Percentiles rank a stretch among this genome's conserved stretches.
phyloP scores from a whole-genome alignment of 108 stramenopile species.

The Nitzschia putrida region DNA sequence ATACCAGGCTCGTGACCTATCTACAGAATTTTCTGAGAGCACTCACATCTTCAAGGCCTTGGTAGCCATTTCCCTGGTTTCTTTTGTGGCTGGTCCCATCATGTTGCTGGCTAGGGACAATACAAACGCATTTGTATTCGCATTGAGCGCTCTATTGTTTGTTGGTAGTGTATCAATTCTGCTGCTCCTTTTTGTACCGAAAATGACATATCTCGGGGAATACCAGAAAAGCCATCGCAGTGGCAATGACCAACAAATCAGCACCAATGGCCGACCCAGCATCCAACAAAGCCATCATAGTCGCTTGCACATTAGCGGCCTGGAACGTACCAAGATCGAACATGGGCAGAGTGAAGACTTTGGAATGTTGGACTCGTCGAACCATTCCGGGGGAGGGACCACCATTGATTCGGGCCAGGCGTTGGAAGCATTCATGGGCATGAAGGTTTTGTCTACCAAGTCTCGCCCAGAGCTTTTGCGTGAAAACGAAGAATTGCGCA shows the following conservation, averaged over 20 bases:
- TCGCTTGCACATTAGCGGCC: constrained; percentile 3
- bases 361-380: too few relatives aligned
- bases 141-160: constrained; percentile 19
- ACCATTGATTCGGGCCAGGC: neutral
- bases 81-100: constrained; percentile 29
- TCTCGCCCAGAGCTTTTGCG: constrained; percentile 16
- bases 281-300: neutral
- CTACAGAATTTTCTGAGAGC: constrained; percentile 52
- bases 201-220: constrained; percentile 10
- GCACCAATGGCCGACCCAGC: too few relatives aligned
- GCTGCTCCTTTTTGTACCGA: constrained; percentile 27
- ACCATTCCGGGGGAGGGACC: neutral
- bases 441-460: constrained; percentile 34
- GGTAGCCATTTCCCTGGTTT: constrained; percentile 9
- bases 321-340: neutral
- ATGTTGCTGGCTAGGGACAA: constrained; percentile 26
- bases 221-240: constrained; percentile 9
- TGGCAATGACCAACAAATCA: too few relatives aligned
- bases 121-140: constrained; percentile 25
- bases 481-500: constrained; percentile 7
- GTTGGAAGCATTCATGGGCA: neutral
- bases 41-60: constrained; percentile 46
- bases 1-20: constrained; percentile 50
- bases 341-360: neutral
- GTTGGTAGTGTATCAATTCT: constrained; percentile 13